Evolutionary conservation across 148 eudicot species (phyloP), one percentile per base, ranked within the genome.

Genomic region (Euryodendron excelsum): DNA sequence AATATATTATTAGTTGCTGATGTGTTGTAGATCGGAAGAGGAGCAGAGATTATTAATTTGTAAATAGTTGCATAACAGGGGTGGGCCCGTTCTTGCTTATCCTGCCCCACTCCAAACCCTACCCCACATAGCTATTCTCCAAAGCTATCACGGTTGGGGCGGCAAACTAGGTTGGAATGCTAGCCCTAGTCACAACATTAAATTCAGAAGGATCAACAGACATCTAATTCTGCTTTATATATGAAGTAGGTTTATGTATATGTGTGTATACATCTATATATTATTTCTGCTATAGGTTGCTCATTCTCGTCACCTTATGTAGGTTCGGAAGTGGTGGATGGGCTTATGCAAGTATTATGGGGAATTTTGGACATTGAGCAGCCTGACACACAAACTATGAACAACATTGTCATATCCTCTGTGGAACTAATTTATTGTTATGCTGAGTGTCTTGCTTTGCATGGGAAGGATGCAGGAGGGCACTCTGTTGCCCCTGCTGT

Each of bases 331-430:
- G 91, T 96, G 59, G 90, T 96, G 68, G 98, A 94, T 78, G 96
- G 98, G 73, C 97, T 96, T 59, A 93, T 94, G 98, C 92, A 96
- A 88, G 98, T 93, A 45, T 82, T 96, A 58, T 93, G 99, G 98
- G 98, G 99, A 82, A 94, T 96, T 82, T 81, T 96, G 88, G 99
- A 93, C 84, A 83, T 93, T 55, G 98, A 96, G 88, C 98, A 92
- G 80, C 98, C 93, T 62, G 98, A 92, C 83, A 92, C 96, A n/a
- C 99, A 91, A 81, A 94, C 99, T 72, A 93, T 96, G 93, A 96
- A 96, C 86, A 96, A 87, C 77, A 90, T 96, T 59, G 98, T 96
- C 28, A 76, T 96, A 62, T 91, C 97, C 72, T 91, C 98, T 63
- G 98, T 96, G 75, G 99, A 96, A 45, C 95, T 96, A 33, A 96